Percentiles rank a stretch among this genome's conserved stretches.
Evolutionary conservation across 208 protist species (phyloP).

Genomic region (Acanthamoeba castellanii): DNA sequence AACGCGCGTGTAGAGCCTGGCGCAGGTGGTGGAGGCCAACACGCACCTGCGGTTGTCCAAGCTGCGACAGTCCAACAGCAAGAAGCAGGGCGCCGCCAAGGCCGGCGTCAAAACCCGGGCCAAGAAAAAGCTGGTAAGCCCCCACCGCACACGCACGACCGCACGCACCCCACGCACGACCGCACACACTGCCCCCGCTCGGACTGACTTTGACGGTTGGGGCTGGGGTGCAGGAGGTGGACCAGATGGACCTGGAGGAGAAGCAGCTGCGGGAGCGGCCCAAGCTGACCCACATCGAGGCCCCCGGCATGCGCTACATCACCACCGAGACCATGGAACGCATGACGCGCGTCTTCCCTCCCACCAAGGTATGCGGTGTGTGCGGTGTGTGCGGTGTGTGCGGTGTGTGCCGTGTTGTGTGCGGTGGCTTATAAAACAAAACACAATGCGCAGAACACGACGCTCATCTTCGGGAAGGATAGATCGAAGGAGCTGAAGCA

Average conservation of each 20-base stretch:
- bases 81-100: background rate
- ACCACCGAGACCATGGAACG: conserved; percentile 31
- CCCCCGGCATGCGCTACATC: conserved; percentile 12
- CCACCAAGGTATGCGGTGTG: background rate
- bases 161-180: too few species aligned
- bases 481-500: conserved; percentile 32
- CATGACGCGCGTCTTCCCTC: conserved; percentile 3
- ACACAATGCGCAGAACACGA: background rate
- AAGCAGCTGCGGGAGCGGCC: background rate
- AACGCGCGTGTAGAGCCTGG: background rate
- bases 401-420: background rate
- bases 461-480: conserved; percentile 1
- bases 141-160: too few species aligned
- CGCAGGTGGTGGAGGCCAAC: background rate
- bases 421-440: background rate
- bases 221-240: background rate
- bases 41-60: conserved; percentile 53
- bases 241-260: conserved; percentile 49
- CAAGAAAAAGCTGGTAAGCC: conserved; percentile 46
- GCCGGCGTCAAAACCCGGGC: conserved; percentile 32
- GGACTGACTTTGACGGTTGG: too few species aligned
- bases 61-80: background rate
- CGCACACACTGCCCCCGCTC: background rate
- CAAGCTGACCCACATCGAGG: background rate
- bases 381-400: too few species aligned